Percentiles rank a stretch among this genome's conserved stretches.
Conservation (phyloP, 495 filamentous ascomycete species). For the Penicillium turbatum region DNA sequence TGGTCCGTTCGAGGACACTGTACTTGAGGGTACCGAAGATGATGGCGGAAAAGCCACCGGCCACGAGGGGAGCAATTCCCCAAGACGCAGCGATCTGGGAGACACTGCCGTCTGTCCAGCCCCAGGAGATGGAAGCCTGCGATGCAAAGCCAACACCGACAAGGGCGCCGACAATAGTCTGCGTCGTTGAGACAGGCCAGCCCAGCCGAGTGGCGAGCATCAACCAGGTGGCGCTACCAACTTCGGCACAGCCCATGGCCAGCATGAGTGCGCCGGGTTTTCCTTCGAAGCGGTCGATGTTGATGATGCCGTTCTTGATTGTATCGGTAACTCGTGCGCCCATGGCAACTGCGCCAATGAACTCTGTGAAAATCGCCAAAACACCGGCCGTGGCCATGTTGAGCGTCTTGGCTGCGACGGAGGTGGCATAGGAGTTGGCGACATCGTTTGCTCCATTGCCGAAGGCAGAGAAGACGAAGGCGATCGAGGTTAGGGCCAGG, state of each 20-base stretch:
- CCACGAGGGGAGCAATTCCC: conserved; percentile 59
- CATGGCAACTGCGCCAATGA: conserved; percentile 60
- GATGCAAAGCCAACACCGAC: conserved; percentile 60
- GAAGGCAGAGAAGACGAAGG: conserved; percentile 41
- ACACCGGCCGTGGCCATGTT: conserved; percentile 37
- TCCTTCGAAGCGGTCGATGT: conserved; percentile 44
- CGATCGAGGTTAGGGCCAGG: conserved; percentile 41
- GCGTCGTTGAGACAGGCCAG: conserved; percentile 60
- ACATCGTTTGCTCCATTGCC: conserved; percentile 48
- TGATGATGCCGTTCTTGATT: conserved; percentile 63
- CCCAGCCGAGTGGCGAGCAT: conserved; percentile 53
- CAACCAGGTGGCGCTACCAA: conserved; percentile 57
- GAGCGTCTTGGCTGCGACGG: conserved; percentile 35
- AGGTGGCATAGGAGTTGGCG: conserved; percentile 43
- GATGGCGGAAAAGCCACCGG: conserved; percentile 54
- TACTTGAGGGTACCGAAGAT: conserved; percentile 64
- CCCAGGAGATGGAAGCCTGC: conserved; percentile 55
- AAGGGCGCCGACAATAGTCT: conserved; percentile 59
- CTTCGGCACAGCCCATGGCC: conserved; percentile 58
- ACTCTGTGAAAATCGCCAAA: conserved; percentile 39
- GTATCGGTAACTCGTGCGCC: conserved; percentile 62
- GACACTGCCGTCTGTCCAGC: conserved; percentile 46
- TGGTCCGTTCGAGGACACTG: conserved; percentile 52
- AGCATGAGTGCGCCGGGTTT: conserved; percentile 56
- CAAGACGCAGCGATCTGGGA: conserved; percentile 58